These are phyloP conservation scores for Castanea sativa DNA, from an alignment of 306 rosid genomes.

Conservation along the genomic window DNA sequence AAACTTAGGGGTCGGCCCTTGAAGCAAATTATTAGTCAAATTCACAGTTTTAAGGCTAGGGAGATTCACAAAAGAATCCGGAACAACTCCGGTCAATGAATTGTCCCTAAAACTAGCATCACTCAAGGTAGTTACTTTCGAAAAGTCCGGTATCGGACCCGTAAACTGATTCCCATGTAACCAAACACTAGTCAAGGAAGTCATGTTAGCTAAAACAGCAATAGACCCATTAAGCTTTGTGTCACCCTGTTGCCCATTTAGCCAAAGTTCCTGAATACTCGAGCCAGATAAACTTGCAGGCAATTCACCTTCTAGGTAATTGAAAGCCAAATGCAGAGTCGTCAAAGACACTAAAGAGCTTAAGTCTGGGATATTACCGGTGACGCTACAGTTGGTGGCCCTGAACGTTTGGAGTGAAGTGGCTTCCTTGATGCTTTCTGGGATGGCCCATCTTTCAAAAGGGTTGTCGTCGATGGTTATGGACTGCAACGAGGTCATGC, in stretches of 20 bases:
- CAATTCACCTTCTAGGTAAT: constrained; percentile 54
- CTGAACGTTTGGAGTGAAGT: constrained; percentile 33
- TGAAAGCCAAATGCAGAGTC: constrained; percentile 41
- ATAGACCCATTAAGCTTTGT: constrained; percentile 67
- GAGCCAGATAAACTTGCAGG: constrained; percentile 49
- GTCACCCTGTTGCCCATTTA: constrained; percentile 51
- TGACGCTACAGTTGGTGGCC: constrained; percentile 37
- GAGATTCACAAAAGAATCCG: constrained; percentile 47
- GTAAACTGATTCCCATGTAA: constrained; percentile 59
- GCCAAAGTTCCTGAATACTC: constrained; percentile 47
- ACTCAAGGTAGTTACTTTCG: constrained; percentile 23
- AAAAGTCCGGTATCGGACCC: constrained; percentile 75
- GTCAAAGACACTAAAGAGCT: constrained; percentile 46
- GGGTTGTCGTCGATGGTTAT: constrained; percentile 45
- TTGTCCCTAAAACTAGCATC: constrained; percentile 60
- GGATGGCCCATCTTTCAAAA: constrained; percentile 55
- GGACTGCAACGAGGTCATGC: constrained; percentile 27
- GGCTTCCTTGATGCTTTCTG: constrained; percentile 35
- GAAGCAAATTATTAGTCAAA: constrained; percentile 67
- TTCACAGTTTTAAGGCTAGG: constrained; percentile 38
- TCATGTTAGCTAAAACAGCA: constrained; percentile 55
- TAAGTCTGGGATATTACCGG: constrained; percentile 60
- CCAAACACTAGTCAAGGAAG: constrained; percentile 45
- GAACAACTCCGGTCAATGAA: constrained; percentile 72
- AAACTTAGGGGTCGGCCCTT: constrained; percentile 68